Evolutionary conservation across 2,329 filamentous ascomycete species (phyloP).

Genomic region (Ascocoryne sarcoides): DNA sequence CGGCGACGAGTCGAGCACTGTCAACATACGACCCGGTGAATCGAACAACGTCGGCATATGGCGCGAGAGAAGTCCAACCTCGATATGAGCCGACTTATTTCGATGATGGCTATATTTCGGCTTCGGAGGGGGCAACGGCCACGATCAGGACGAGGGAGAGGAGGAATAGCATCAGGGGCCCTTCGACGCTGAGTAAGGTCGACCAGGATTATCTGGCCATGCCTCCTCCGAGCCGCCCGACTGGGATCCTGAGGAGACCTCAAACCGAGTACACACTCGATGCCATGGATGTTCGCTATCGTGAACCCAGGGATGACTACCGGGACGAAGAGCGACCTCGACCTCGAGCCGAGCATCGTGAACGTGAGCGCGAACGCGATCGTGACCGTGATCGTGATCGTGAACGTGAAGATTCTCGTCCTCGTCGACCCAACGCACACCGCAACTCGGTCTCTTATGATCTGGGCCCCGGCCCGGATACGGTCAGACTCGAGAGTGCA

Average conservation of each 20-base stretch:
- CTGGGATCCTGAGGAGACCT: constrained; percentile 13
- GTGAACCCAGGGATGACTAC: constrained; percentile 4
- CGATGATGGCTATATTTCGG: constrained; percentile 22
- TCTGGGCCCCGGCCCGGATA: constrained; percentile 11
- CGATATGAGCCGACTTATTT: constrained; percentile 9
- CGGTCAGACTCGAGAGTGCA: constrained; percentile 18
- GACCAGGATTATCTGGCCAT: constrained; percentile 19
- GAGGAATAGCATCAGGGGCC: constrained; percentile 17
- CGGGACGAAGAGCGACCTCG: constrained; percentile 6
- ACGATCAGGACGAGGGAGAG: constrained; percentile 11
- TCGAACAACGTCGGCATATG: constrained; percentile 15
- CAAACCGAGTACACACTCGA: constrained; percentile 7
- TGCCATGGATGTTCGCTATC: constrained; percentile 1
- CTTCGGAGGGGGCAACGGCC: constrained; percentile 11
- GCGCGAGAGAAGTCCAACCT: constrained; percentile 8
- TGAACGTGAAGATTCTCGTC: constrained; percentile 8
- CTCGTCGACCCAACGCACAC: constrained; percentile 18
- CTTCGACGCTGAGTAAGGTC: constrained; percentile 14
- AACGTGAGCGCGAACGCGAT: constrained; percentile 6
- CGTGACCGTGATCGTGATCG: neutral
- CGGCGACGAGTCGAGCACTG: neutral
- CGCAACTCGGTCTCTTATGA: constrained; percentile 25
- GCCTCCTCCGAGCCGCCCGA: constrained; percentile 20
- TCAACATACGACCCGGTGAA: constrained; percentile 7
- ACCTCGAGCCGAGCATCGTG: constrained; percentile 17